These are phyloP conservation scores for Massospora cicadina DNA, from an alignment of 371 early-diverging fungal species.

Conservation along the genomic window DNA sequence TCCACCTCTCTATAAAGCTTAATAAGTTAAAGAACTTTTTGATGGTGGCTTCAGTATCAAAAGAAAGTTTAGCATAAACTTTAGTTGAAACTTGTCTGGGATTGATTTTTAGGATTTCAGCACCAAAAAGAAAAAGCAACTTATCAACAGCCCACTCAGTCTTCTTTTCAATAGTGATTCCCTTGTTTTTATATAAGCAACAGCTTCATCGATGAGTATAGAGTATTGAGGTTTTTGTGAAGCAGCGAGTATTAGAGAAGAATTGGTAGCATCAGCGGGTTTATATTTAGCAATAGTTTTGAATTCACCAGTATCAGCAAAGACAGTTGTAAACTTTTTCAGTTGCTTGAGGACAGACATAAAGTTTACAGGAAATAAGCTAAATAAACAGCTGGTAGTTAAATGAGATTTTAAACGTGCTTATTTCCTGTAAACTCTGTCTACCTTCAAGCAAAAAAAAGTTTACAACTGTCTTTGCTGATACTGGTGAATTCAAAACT, in stretches of 20 bases:
- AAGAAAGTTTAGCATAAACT: conserved; percentile 91
- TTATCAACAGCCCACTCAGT: conserved; percentile 13
- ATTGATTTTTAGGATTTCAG: conserved; percentile 87
- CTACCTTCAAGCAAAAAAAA: conserved; percentile 58
- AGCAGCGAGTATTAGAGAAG: conserved; percentile 91
- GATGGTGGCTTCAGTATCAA: conserved; percentile 80
- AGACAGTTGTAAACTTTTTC: conserved; percentile 85
- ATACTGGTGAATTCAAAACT: conserved; percentile 96
- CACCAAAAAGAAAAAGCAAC: conserved; percentile 91
- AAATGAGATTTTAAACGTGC: no score
- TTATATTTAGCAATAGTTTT: conserved; percentile 92
- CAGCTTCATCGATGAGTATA: conserved; percentile 71
- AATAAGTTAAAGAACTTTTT: conserved; percentile 76
- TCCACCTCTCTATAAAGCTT: conserved; percentile 76
- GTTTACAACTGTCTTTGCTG: conserved; percentile 92
- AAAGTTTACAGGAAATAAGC: no score
- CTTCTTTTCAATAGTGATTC: conserved; percentile 21
- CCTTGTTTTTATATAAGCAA: conserved; percentile 59
- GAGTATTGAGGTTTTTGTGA: conserved; percentile 79
- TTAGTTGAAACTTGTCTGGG: conserved; percentile 97
- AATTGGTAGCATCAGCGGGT: conserved; percentile 98
- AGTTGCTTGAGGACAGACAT: conserved; percentile 52
- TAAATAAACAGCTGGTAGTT: no score
- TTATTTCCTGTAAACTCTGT: no score
- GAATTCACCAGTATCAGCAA: conserved; percentile 97